Evolutionary conservation across 306 rosid genomes (phyloP), one percentile per base, ranked within the genome.

Genomic region (Alnus rubra): DNA sequence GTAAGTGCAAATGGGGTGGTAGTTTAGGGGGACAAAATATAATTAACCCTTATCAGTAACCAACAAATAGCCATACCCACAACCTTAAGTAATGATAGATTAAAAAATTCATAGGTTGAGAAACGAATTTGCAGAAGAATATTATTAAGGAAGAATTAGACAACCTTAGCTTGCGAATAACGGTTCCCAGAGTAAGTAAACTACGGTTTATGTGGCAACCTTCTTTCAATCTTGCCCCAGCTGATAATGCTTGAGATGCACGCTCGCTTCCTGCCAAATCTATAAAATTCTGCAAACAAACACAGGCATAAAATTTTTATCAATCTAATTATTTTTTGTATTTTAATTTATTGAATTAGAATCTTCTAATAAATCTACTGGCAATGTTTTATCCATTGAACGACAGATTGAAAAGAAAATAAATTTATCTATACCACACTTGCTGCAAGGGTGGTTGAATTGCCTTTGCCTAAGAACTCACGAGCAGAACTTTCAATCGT

Each of bases 261-360:
- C 99, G 98, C 88, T 96, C 99, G 52, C 99, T 96, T 47, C 99
- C 99, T 7, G 99, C 99, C 82, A 96, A 88, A 83, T 96, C 99
- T 82, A 96, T 88, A 86, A 96, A 96, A 84, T 91, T 96, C 99
- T 96, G 96, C 89, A 83, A 75, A 69, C 81, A 81, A 82, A 85
- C 42, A 79, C 68, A 56, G 52, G 31, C 39, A 58, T 28, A 37
- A 15, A 78, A 47, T 53, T 54, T 19, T 30, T 44, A 74, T 56
- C 73, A 55, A 69, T 3, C 31, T 74, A 39, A 44, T 35, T 37
- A 62, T 70, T 58, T 39, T 59, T 79, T 76, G 33, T 7, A 71
- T 16, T 9, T 67, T 16, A 68, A 42, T 68, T 39, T 42, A 4
- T 12, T 3, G 3, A 42, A 9, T 49, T 18, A 33, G 33, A 70